Percentiles rank a stretch among this genome's conserved stretches.
phyloP scores from a whole-genome alignment of 1,139 yeast genomes.

The Meyerozyma sp. region DNA sequence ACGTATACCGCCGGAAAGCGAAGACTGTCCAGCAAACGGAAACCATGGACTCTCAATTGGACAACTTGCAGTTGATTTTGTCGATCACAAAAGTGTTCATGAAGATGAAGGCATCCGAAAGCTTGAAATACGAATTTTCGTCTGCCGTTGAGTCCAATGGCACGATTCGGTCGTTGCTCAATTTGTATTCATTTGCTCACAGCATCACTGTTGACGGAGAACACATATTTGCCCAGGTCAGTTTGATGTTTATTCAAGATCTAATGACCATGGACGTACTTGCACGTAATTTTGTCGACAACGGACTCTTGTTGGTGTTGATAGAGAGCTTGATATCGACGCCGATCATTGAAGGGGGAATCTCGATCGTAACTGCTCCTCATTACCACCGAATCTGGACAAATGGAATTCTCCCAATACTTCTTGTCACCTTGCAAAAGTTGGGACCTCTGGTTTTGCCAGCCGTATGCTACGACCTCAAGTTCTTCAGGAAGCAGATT shows the following conservation, averaged over 20 bases:
- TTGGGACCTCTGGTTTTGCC: slow-evolving; percentile 62
- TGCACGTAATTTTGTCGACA: slow-evolving; percentile 60
- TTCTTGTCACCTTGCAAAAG: slow-evolving; percentile 53
- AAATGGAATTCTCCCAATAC: slow-evolving; percentile 70
- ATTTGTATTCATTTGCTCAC: slow-evolving; percentile 66
- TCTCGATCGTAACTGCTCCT: slow-evolving; percentile 45
- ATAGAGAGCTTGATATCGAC: slow-evolving; percentile 72
- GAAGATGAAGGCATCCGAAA: slow-evolving; percentile 43
- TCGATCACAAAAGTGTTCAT: slow-evolving; percentile 59
- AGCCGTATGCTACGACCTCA: slow-evolving; percentile 60
- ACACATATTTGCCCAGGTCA: slow-evolving; percentile 65
- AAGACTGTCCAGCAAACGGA: slow-evolving; percentile 24
- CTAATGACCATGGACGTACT: slow-evolving; percentile 56
- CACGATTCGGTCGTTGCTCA: slow-evolving; percentile 57
- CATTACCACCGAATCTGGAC: slow-evolving; percentile 74
- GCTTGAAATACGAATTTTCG: slow-evolving; percentile 49
- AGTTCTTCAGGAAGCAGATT: slow-evolving; percentile 63
- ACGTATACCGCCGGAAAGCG: slow-evolving; percentile 37
- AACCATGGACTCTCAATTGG: slow-evolving; percentile 42
- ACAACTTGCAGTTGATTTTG: slow-evolving; percentile 60
- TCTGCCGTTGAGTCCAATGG: slow-evolving; percentile 52
- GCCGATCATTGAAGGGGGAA: slow-evolving; percentile 60
- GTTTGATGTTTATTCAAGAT: slow-evolving; percentile 66
- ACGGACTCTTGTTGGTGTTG: slow-evolving; percentile 66
- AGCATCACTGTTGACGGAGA: slow-evolving; percentile 57